A percentile compares a stretch with the other conserved stretches of the same genome.
Evolutionary conservation across 2,329 filamentous ascomycete genomes (phyloP).

Genomic region (Tolypocladium album): DNA sequence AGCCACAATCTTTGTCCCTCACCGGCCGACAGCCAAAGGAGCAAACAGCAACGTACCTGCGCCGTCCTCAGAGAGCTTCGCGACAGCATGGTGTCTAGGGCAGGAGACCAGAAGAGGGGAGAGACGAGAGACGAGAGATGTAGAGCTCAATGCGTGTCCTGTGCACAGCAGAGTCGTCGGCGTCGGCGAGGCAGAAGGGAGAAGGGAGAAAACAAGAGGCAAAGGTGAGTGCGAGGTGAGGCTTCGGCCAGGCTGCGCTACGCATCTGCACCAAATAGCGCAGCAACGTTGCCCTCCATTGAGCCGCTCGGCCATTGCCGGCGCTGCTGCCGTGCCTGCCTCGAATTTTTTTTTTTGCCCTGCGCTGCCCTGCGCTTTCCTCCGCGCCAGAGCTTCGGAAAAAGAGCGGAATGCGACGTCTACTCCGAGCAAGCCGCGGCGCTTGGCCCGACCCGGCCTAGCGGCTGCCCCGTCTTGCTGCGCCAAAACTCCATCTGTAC

Average conservation of each 20-base stretch:
- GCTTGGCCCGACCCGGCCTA: background rate
- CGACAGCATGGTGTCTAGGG: constrained; percentile 42
- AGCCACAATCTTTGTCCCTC: background rate
- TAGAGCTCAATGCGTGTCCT: constrained; percentile 2
- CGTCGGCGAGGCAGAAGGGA: background rate
- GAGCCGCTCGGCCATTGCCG: constrained; percentile 1
- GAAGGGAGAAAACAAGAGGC: background rate
- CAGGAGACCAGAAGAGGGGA: background rate
- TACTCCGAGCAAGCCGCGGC: constrained; percentile 7
- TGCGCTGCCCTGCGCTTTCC: background rate
- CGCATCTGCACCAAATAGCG: background rate
- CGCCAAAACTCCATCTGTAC: no score
- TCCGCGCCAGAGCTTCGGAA: constrained; percentile 1
- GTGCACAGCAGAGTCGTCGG: background rate
- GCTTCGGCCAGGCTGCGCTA: background rate
- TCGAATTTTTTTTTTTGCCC: background rate
- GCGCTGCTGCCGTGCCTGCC: background rate
- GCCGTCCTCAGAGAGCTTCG: constrained; percentile 45
- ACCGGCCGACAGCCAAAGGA: background rate
- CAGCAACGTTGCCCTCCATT: constrained; percentile 1
- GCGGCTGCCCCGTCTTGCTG: no score
- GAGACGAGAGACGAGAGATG: background rate
- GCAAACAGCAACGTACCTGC: constrained; percentile 34
- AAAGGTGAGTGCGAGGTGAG: constrained; percentile 1
- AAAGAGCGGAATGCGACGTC: constrained; percentile 11